These are phyloP conservation scores for Schizosaccharomyces cryophilus DNA, from an alignment of 805 yeast genomes.

Conservation along the genomic window DNA sequence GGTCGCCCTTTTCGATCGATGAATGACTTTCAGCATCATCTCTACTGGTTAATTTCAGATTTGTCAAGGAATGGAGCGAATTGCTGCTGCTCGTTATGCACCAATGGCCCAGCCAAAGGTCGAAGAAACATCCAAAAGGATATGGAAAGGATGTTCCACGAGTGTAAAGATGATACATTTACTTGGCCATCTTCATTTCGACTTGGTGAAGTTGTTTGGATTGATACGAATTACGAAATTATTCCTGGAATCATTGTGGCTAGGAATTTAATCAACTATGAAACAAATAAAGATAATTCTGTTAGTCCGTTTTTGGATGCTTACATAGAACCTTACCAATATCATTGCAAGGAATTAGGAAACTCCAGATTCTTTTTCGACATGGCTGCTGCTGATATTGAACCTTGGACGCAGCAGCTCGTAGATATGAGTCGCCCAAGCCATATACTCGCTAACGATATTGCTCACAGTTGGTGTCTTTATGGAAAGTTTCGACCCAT, in stretches of 20 bases:
- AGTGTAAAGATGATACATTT: neutral
- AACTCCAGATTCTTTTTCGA: neutral
- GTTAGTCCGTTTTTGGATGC: neutral
- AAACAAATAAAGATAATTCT: neutral
- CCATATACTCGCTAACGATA: neutral
- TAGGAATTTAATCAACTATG: neutral
- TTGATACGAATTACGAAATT: neutral
- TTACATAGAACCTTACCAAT: neutral
- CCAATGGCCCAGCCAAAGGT: neutral
- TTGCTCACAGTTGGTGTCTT: neutral
- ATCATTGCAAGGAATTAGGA: neutral
- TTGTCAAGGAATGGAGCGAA: neutral
- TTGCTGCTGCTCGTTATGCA: neutral
- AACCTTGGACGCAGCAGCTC: neutral
- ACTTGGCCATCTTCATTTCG: neutral
- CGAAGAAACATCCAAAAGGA: neutral
- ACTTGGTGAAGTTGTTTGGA: neutral
- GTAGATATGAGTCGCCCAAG: neutral
- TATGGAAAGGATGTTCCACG: neutral
- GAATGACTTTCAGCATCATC: slow-evolving; percentile 6
- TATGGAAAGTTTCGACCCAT: neutral
- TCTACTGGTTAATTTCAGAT: slow-evolving; percentile 3
- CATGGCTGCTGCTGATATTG: slow-evolving; percentile 1
- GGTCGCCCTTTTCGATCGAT: slow-evolving; percentile 6
- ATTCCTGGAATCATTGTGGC: neutral